Conservation (phyloP, 306 rosid species). For the Alnus glutinosa region DNA sequence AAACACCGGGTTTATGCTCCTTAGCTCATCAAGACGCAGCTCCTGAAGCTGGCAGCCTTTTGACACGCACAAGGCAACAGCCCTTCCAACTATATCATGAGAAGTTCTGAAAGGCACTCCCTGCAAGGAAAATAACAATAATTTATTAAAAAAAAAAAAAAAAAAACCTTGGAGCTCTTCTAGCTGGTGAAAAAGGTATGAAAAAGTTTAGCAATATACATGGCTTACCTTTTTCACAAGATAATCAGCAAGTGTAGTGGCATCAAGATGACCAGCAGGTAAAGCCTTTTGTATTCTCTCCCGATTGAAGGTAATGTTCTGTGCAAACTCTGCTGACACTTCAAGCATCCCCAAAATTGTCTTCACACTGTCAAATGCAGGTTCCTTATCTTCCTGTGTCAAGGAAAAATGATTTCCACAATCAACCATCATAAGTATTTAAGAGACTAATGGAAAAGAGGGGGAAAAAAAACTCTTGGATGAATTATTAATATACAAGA, state of each 20-base stretch:
- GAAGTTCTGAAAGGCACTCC: conserved; percentile 93
- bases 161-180: background rate
- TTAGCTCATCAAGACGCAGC: conserved; percentile 71
- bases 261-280: conserved; percentile 98
- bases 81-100: conserved; percentile 86
- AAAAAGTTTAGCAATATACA: conserved; percentile 13
- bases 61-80: conserved; percentile 71
- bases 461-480: conserved; percentile 1
- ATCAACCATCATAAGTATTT: conserved; percentile 6
- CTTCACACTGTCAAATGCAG: conserved; percentile 89
- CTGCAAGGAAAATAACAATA: conserved; percentile 39
- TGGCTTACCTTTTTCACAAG: conserved; percentile 83
- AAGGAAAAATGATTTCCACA: conserved; percentile 16
- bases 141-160: background rate
- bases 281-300: conserved; percentile 78
- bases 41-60: conserved; percentile 70
- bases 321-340: conserved; percentile 89
- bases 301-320: conserved; percentile 70
- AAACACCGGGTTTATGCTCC: conserved; percentile 54
- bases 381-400: conserved; percentile 93
- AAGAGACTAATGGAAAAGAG: background rate
- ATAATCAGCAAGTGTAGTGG: conserved; percentile 98
- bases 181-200: background rate
- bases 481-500: conserved; percentile 8
- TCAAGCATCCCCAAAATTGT: conserved; percentile 97